Evolutionary conservation across 1,284 basidiomycete species (phyloP).

Genomic region (Tremellales sp.): DNA sequence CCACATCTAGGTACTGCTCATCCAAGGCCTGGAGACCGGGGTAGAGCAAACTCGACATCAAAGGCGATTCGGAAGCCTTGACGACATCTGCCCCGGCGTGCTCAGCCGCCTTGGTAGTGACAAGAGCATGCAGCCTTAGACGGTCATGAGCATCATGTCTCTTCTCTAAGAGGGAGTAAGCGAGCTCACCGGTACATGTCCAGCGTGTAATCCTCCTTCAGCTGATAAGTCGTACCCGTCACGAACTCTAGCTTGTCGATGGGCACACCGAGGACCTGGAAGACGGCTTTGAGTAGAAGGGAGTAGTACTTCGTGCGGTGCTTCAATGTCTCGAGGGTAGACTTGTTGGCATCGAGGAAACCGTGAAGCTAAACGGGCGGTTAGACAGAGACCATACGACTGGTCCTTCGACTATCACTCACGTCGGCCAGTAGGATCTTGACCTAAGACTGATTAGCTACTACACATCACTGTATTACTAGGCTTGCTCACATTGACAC

Average conservation of each 20-base stretch:
- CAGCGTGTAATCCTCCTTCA: conserved; percentile 85
- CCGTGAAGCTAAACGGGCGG: conserved; percentile 74
- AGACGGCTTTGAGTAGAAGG: conserved; percentile 73
- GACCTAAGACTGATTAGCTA: conserved; percentile 59
- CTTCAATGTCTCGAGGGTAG: conserved; percentile 86
- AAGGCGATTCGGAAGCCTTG: conserved; percentile 90
- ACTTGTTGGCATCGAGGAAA: conserved; percentile 97
- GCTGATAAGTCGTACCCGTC: conserved; percentile 75
- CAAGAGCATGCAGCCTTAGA: conserved; percentile 72
- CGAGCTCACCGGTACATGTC: conserved; percentile 70
- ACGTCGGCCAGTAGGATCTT: conserved; percentile 83
- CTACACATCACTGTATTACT: background rate
- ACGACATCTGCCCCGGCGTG: conserved; percentile 99
- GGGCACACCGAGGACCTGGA: conserved; percentile 84
- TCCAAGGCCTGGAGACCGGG: conserved; percentile 95
- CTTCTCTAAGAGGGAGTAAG: background rate
- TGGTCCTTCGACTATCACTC: conserved; percentile 25
- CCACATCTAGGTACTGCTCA: conserved; percentile 91
- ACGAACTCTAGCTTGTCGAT: conserved; percentile 79
- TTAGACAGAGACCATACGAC: background rate
- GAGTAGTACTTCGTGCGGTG: conserved; percentile 91
- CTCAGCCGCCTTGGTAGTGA: conserved; percentile 90
- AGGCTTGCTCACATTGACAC: conserved; percentile 60
- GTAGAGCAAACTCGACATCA: conserved; percentile 89
- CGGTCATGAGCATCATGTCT: too few relatives aligned